Percentiles rank a stretch among this genome's conserved stretches.
phyloP scores from a whole-genome alignment of 352 stramenopile genomes.

The Phytophthora pistaciae region DNA sequence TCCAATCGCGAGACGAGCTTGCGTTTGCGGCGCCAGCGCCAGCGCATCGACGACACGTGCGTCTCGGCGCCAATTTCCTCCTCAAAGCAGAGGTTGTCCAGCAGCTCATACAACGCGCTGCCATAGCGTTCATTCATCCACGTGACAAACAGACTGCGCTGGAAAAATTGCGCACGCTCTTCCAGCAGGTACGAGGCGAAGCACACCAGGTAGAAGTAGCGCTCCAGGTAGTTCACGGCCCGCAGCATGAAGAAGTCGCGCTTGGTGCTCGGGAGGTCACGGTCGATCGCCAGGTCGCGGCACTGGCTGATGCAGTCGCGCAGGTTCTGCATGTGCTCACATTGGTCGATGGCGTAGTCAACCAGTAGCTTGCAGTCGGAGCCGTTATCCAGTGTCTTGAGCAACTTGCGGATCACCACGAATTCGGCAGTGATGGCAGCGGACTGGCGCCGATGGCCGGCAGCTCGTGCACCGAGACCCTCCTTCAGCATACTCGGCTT shows the following conservation, averaged over 20 bases:
- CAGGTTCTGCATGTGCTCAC: conserved; percentile 88
- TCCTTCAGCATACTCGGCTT: conserved; percentile 33
- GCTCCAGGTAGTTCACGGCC: conserved; percentile 90
- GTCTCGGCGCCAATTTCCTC: conserved; percentile 81
- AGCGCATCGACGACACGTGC: conserved; percentile 88
- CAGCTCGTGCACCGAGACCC: conserved; percentile 23
- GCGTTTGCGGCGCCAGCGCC: conserved; percentile 88
- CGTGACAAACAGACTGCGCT: conserved; percentile 68
- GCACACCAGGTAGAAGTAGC: conserved; percentile 92
- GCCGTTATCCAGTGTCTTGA: conserved; percentile 80
- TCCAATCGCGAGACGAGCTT: conserved; percentile 87
- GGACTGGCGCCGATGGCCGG: conserved; percentile 57
- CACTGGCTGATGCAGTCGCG: conserved; percentile 86
- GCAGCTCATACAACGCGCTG: conserved; percentile 83
- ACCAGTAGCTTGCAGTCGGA: conserved; percentile 67
- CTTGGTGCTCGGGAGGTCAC: conserved; percentile 69
- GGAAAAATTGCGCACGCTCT: conserved; percentile 62
- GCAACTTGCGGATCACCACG: conserved; percentile 78
- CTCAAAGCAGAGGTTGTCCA: conserved; percentile 90
- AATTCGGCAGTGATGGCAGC: conserved; percentile 66
- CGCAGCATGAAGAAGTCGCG: conserved; percentile 87
- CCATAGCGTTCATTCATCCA: conserved; percentile 90
- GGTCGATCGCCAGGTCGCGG: conserved; percentile 78
- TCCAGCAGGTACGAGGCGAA: conserved; percentile 90
- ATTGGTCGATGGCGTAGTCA: conserved; percentile 80